phyloP scores from a whole-genome alignment of 2,329 filamentous ascomycete genomes.

The Fusarium falciforme region DNA sequence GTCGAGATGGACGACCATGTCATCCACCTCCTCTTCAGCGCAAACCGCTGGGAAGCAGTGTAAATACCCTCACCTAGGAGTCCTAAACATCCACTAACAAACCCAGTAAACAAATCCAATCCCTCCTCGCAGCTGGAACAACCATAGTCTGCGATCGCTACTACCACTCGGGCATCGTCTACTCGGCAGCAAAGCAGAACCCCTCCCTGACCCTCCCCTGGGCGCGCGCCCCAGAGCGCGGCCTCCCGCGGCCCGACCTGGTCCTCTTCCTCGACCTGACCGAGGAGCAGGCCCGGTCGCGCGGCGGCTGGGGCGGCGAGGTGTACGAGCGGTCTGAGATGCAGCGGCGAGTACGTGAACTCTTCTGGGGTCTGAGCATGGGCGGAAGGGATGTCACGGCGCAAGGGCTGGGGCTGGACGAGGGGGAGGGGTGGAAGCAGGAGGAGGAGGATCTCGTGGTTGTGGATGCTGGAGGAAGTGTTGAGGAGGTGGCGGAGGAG shows the following conservation, averaged over 20 bases:
- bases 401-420: constrained; percentile 38
- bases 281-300: constrained; percentile 74
- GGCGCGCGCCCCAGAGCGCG: constrained; percentile 86
- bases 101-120: constrained; percentile 61
- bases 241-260: constrained; percentile 87
- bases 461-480: constrained; percentile 63
- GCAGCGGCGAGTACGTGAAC: constrained; percentile 80
- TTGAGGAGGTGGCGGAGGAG: constrained; percentile 67
- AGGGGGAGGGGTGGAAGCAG: constrained; percentile 53
- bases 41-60: constrained; percentile 87
- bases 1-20: constrained; percentile 85
- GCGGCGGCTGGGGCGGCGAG: constrained; percentile 91
- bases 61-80: constrained; percentile 42
- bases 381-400: constrained; percentile 54
- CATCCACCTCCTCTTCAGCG: constrained; percentile 90
- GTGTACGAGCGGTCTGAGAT: constrained; percentile 87
- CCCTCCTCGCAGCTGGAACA: constrained; percentile 71
- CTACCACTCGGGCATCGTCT: constrained; percentile 94
- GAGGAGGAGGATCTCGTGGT: constrained; percentile 66
- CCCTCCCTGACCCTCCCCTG: constrained; percentile 77
- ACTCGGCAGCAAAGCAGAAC: constrained; percentile 88
- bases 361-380: constrained; percentile 73
- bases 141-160: constrained; percentile 92
- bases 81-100: neutral
- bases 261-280: constrained; percentile 89